These are phyloP conservation scores for Backusella sp. DNA, from an alignment of 192 early-diverging fungal species.

Conservation along the genomic window DNA sequence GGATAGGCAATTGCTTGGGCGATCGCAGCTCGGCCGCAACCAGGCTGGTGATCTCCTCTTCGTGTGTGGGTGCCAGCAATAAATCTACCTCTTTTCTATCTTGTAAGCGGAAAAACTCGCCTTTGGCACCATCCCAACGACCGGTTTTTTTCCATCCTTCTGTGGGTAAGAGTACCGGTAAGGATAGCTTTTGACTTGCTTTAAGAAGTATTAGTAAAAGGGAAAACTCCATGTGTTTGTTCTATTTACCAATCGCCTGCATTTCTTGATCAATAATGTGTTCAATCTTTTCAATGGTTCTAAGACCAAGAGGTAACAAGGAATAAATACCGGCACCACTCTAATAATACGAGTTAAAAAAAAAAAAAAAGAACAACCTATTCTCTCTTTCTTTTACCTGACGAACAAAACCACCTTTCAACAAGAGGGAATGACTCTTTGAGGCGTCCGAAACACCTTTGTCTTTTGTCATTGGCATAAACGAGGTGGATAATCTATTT, in stretches of 20 bases:
- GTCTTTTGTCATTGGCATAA: constrained; percentile 40
- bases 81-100: constrained; percentile 75
- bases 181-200: constrained; percentile 69
- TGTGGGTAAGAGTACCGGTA: constrained; percentile 66
- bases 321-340: constrained; percentile 83
- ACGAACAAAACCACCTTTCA: constrained; percentile 70
- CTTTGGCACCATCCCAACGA: constrained; percentile 70
- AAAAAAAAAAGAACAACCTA: not conserved
- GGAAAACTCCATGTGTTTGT: not conserved
- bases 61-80: constrained; percentile 84
- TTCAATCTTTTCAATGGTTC: constrained; percentile 75
- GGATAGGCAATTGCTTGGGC: constrained; percentile 74
- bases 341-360: constrained; percentile 27
- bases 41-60: constrained; percentile 85
- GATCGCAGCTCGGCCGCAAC: constrained; percentile 66
- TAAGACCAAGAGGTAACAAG: constrained; percentile 78
- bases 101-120: constrained; percentile 73
- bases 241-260: constrained; percentile 56
- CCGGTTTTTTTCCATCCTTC: constrained; percentile 81
- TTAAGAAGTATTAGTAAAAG: not conserved
- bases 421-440: constrained; percentile 54
- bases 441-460: constrained; percentile 19
- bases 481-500: constrained; percentile 33
- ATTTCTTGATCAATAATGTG: constrained; percentile 82
- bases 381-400: constrained; percentile 51